A percentile compares a stretch with the other conserved stretches of the same genome.
phyloP scores from a whole-genome alignment of 306 rosid species.

The Fagus sylvatica region DNA sequence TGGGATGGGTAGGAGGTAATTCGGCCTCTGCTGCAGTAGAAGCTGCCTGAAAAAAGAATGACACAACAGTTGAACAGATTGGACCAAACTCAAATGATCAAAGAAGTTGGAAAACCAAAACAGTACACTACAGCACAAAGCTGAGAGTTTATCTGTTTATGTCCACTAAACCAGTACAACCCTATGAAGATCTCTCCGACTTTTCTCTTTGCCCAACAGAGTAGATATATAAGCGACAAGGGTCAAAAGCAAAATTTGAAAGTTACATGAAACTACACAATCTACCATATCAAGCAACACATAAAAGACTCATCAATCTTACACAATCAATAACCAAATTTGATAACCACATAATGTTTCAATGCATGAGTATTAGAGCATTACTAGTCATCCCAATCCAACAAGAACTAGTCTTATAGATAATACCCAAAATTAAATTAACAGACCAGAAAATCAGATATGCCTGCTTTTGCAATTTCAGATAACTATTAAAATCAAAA shows the following conservation, averaged over 20 bases:
- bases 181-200: not conserved
- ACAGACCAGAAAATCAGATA: not conserved
- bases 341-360: not conserved
- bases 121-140: not conserved
- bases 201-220: not conserved
- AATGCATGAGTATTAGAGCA: too few relatives aligned
- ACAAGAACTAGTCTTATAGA: not conserved
- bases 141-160: not conserved
- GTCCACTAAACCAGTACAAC: not conserved
- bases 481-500: not conserved
- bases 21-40: constrained; percentile 44
- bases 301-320: not conserved
- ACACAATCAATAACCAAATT: not conserved
- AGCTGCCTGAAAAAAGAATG: constrained; percentile 41
- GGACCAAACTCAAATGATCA: not conserved
- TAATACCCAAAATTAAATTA: not conserved
- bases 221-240: not conserved
- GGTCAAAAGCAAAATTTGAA: not conserved
- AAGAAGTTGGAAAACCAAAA: not conserved
- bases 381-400: not conserved
- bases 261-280: not conserved
- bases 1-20: constrained; percentile 14
- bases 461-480: not conserved
- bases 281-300: not conserved
- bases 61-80: not conserved